Evolutionary conservation across 805 yeast species (phyloP), one percentile per base, ranked within the genome.

Genomic region (Candida sakaeoensis): DNA sequence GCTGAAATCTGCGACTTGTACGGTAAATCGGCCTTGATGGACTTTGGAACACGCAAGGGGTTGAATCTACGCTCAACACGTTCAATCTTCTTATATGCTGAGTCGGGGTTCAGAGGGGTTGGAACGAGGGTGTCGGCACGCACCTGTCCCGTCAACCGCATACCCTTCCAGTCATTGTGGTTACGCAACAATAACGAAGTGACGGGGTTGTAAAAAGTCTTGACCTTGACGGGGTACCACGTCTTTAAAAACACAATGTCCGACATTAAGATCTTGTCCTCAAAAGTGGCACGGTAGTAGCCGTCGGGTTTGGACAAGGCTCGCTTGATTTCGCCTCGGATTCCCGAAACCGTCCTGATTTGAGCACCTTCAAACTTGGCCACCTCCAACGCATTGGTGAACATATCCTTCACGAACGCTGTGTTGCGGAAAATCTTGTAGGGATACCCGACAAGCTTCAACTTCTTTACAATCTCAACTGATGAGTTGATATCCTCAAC

Each of bases 361-460:
- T 89, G 82, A 0, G 99, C 99, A 43, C 99, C 99, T 68, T 93
- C 99, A 57, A 93, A 93, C 59, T 89, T 86, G 28, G 98, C 98
- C 42, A 91, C 96, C 65, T 93, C 99, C 63, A 93, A 72, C 0
- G 95, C 77, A 44, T 93, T 82, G 19, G 84, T 72, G 61, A 93
- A 93, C 99, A 93, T 93, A 55, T 91, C 97, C 64, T 88, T 91
- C 56, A 93, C 83, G 60, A 95, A 93, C 1, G 99, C 99, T 4
- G 99, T 93, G 65, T 93, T 93, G 57, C 88, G 82, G 79, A 83
- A 91, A 35, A 93, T 79, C 71, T 93, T 90, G 62, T 84, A 79
- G 15, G 99, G 98, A 59, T 88, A 77, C 36, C 99, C 99, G 28
- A 93, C 96, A 41, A 93, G 75, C 62, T 93, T 93, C 65, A 93